Evolutionary conservation across 2,329 filamentous ascomycete genomes (phyloP).

Genomic region (Aspergillus amoenus): DNA sequence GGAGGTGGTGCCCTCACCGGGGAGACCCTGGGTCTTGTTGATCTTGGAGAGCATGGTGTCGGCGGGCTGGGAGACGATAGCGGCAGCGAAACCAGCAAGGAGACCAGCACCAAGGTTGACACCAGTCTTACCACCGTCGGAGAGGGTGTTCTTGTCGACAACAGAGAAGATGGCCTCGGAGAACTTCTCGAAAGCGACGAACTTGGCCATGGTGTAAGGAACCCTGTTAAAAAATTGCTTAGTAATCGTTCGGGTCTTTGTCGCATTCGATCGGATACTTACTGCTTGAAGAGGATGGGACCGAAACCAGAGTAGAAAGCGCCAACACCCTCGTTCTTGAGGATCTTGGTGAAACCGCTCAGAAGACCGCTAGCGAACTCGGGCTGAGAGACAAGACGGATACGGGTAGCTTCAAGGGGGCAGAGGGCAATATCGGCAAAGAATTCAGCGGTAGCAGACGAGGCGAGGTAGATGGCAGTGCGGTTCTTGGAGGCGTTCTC

Average conservation of each 20-base stretch:
- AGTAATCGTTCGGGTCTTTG: not conserved
- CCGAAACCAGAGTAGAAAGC: slow-evolving; percentile 92
- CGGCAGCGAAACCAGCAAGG: slow-evolving; percentile 82
- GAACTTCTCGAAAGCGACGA: slow-evolving; percentile 90
- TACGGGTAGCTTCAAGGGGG: slow-evolving; percentile 90
- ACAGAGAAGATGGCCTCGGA: slow-evolving; percentile 68
- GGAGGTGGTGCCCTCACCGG: slow-evolving; percentile 77
- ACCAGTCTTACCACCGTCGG: slow-evolving; percentile 68
- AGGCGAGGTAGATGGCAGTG: slow-evolving; percentile 75
- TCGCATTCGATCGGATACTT: slow-evolving; percentile 35
- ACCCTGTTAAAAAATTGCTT: slow-evolving; percentile 54
- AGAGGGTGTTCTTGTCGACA: slow-evolving; percentile 70
- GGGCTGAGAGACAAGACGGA: slow-evolving; percentile 86
- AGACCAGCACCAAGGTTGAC: slow-evolving; percentile 85
- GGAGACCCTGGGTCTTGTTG: slow-evolving; percentile 89
- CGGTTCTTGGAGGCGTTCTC: slow-evolving; percentile 77
- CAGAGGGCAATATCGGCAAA: slow-evolving; percentile 70
- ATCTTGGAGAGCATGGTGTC: slow-evolving; percentile 95
- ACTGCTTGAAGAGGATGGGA: slow-evolving; percentile 82
- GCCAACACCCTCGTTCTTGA: slow-evolving; percentile 76
- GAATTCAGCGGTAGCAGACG: slow-evolving; percentile 62
- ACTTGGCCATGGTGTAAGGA: slow-evolving; percentile 93
- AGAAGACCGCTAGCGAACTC: slow-evolving; percentile 79
- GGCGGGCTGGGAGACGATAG: slow-evolving; percentile 82
- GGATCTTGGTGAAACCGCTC: slow-evolving; percentile 78